Base-by-base conservation (phyloP, 2,329 filamentous ascomycete genomes). In the Venturiaceae sp. region DNA sequence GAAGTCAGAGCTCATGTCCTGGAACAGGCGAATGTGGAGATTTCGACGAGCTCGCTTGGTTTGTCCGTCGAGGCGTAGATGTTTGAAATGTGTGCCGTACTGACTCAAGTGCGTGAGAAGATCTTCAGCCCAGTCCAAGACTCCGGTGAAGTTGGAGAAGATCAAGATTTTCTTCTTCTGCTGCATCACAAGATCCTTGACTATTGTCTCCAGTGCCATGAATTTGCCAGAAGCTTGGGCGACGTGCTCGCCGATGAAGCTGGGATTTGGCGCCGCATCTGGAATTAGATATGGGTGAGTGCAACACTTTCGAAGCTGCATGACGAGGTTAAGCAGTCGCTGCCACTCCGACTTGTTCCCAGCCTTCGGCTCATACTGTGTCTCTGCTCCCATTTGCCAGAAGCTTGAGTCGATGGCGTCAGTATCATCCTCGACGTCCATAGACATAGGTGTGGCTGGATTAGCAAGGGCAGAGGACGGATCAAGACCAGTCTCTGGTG, bases 251-350 rank as follows among this genome's bases (percentile, higher is more conserved):
- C 73, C 76, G 19, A 75, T 64, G 46, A 70, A 68, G 63, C 79
- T 79, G 0, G 76, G 72, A 1, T 76, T 69, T 0, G 78, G 77
- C 2, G 72, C 67, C 0, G 76, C 75, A 9, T 72, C 69, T 0
- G 74, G 73, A 1, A 83, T 65, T 3, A 81, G 67, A 57, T 82
- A 82, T 0, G 80, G 80, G 61, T 82, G 80, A 3, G 74, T 78
- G 61, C 80, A 83, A 58, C 75, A 77, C 66, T 82, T 82, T 6
- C 80, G 74, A 1, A 83, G 65, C 57, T 83, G 79, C 74, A 82
- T 80, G 5, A 83, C 66, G 1, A 81, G 70, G 58, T 82, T 82
- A 75, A 80, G 78, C 28, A 81, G 65, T 62, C 75, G 77, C 44
- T 72, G 71, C 77, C 77, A 80, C 3, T 73, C 71, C 3, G 67